Base-by-base conservation (phyloP, 352 stramenopile species). In the Phytophthora tentaculata region DNA sequence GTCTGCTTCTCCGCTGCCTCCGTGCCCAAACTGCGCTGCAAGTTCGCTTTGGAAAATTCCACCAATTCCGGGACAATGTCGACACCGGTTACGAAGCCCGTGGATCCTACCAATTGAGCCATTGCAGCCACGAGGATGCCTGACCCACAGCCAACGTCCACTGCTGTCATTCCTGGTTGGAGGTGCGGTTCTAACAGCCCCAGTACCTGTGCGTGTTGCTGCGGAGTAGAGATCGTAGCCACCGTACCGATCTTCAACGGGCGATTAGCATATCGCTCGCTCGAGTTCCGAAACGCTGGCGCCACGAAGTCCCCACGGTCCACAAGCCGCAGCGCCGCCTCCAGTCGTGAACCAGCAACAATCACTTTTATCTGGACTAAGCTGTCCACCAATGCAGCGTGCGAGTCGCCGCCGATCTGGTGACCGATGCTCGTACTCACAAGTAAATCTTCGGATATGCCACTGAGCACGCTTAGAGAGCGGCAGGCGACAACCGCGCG, bases 171-270 rank as follows among this genome's bases (percentile, higher is more conserved):
- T 1, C 86, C 86, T 14, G 82, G 74, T 53, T 90, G 74, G 56
- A 96, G 56, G 37, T 95, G 86, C 20, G 71, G 49, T 54, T 89
- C 83, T 0, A 96, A 55, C n/a, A 91, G 54, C 17, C 77, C 68
- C 57, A 96, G 56, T 13, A 95, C 86, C 66, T 94, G 83, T 26
- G 88, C 88, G 48, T 96, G 88, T 52, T 95, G 88, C 69, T 96
- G 88, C 16, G 88, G 88, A 14, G 88, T 96, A 32, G 88, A 96
- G 56, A 96, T 96, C 9, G 88, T 96, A 44, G 88, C 88, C 32
- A 94, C 75, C 28, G 79, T 77, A 6, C 81, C 86, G 68, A 96
- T 94, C 57, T 89, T 90, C 24, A 96, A 69, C 14, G 88, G 86
- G 0, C 77, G 81, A 56, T 96, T 96, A 17, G 80, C 79, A 52